phyloP scores from a whole-genome alignment of 1,139 yeast genomes.

The Candida gigantensis region DNA sequence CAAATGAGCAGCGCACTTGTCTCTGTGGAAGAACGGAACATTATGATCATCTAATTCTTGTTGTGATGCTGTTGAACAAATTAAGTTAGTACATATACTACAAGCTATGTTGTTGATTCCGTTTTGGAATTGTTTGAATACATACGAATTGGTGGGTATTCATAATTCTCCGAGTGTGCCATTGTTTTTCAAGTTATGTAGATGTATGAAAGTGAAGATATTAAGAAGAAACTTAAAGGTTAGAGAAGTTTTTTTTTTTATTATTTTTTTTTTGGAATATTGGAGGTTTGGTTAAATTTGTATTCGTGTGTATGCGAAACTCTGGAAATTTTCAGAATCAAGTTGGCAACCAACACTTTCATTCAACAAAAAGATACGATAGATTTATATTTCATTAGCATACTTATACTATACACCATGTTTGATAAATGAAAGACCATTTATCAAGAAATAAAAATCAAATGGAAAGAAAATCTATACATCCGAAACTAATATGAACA shows the following conservation, averaged over 20 bases:
- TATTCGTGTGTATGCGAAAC: too few relatives aligned
- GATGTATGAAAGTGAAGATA: not conserved
- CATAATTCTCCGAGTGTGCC: conserved; percentile 19
- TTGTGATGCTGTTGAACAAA: conserved; percentile 24
- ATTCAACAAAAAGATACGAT: too few relatives aligned
- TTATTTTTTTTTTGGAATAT: too few relatives aligned
- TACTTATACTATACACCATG: not conserved
- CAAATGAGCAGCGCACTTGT: conserved; percentile 48
- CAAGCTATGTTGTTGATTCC: not conserved
- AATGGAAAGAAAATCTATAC: conserved; percentile 1
- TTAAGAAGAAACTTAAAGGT: too few relatives aligned
- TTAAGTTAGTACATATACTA: too few relatives aligned
- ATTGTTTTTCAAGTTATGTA: conserved; percentile 3
- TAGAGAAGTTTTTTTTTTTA: not conserved
- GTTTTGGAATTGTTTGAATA: conserved; percentile 5
- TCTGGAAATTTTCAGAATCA: too few relatives aligned
- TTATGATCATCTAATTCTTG: conserved; percentile 45
- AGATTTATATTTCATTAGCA: too few relatives aligned
- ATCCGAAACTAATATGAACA: not conserved
- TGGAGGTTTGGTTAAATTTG: too few relatives aligned
- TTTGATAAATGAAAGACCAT: conserved; percentile 1
- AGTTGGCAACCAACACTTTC: too few relatives aligned
- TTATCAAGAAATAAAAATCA: not conserved
- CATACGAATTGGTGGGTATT: conserved; percentile 31
- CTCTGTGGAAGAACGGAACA: conserved; percentile 50